Evolutionary conservation across 768 basidiomycete genomes (phyloP), one percentile per base, ranked within the genome.

Genomic region (Podaxis sp.): DNA sequence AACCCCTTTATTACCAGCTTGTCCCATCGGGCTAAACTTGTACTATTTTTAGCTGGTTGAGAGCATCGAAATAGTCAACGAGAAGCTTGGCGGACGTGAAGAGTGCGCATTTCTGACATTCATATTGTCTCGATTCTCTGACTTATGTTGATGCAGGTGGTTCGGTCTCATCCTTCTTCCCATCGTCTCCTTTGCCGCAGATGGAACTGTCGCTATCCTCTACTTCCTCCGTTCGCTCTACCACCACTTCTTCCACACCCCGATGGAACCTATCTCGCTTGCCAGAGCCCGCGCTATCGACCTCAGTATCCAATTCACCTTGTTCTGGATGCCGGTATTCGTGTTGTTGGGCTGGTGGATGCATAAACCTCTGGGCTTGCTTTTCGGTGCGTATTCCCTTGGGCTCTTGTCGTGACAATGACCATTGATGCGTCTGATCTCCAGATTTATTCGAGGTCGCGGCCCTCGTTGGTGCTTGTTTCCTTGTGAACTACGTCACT

Each of bases 311-410:
- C 90, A 92, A 68, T 91, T 92, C 71, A 80, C 81, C 17, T 77
- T 91, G 11, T 89, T 90, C 73, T 92, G 90, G 90, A 88, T 87
- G 83, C 90, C 90, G 0, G 79, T 90, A 66, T 70, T 91, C 46
- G 82, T 88, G 3, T 69, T 92, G 22, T 74, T 91, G 20, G 87
- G 82, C 0, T 92, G 90, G 90, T 87, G 85, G 82, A 77, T 76
- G 3, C 67, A 73, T 51, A 86, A 79, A 67, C 89, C 90, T 0
- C 73, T 91, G 72, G 76, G 78, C 10, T 72, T 91, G 26, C 77
- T 91, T 36, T 92, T 92, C 67, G 90, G 90, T 90, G 67, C 28
- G 80, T 60, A 12, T 30, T 22, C 17, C 15, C 24, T 24, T 49
- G 13, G 30, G n/a, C 20, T 20, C 44, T 7, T 46, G 8, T 20